Conservation (phyloP, 2,329 filamentous ascomycete species). For the Neodidymelliopsis sp. region DNA sequence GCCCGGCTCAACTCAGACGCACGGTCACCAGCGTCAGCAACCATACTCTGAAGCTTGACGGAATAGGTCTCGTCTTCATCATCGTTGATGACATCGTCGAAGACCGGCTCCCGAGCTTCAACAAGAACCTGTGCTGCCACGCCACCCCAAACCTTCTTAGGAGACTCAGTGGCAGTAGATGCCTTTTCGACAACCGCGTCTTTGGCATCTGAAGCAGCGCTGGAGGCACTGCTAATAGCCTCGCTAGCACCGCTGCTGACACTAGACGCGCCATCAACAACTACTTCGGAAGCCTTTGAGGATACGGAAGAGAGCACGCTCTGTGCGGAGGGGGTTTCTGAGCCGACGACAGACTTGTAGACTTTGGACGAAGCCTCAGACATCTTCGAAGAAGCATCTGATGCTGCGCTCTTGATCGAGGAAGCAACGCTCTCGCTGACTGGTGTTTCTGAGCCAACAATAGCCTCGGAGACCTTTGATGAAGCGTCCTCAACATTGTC, state of each 20-base stretch:
- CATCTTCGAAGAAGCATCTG: conserved; percentile 42
- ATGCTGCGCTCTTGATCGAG: conserved; percentile 46
- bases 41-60: conserved; percentile 59
- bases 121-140: conserved; percentile 61
- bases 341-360: conserved; percentile 32
- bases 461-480: conserved; percentile 47
- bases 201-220: conserved; percentile 24
- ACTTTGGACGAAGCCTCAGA: conserved; percentile 23
- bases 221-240: conserved; percentile 30
- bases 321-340: conserved; percentile 27
- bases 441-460: conserved; percentile 44
- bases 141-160: conserved; percentile 63
- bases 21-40: conserved; percentile 60
- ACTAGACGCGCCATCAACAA: conserved; percentile 20
- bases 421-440: conserved; percentile 47
- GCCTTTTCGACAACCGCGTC: conserved; percentile 31
- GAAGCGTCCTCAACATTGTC: conserved; percentile 48
- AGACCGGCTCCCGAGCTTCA: conserved; percentile 55
- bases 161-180: conserved; percentile 38
- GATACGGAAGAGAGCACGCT: conserved; percentile 35
- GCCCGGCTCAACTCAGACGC: conserved; percentile 63
- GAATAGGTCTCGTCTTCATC: conserved; percentile 58
- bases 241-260: conserved; percentile 22
- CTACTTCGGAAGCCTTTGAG: conserved; percentile 15
- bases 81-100: conserved; percentile 59